Evolutionary conservation across 768 basidiomycete genomes (phyloP), one percentile per base, ranked within the genome.

Genomic region (Hericium coralloides): DNA sequence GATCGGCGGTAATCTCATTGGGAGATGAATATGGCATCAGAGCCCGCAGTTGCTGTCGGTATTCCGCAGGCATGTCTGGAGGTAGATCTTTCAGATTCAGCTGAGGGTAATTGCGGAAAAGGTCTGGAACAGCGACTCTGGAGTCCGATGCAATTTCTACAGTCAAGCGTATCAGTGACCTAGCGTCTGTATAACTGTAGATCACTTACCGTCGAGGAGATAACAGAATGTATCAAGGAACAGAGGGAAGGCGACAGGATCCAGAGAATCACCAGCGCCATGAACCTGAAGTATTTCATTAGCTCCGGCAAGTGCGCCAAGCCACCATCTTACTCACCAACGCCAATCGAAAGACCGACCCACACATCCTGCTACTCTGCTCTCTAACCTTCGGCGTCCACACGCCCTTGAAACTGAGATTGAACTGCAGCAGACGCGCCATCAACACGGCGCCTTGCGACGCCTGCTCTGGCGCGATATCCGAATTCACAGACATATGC

Each of bases 191-290:
- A 10, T 51, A 8, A 41, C 18, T 36, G 26, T 36, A 25, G 65
- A 10, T 15, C 23, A 59, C 77, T 57, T 63, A 89, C 89, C 89
- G 64, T 92, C 90, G 31, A 87, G 74, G 8, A 89, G 69, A 64
- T 84, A 87, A 62, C 82, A 81, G 1, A 88, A 70, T 3, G 89
- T 91, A 71, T 92, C 89, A 22, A 89, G 68, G 36, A 91, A 69
- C 45, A 90, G 66, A 0, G 85, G 78, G 69, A 83, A 90, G 48
- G 79, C 72, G 45, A 83, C 74, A 2, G 79, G 67, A 63, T 87
- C 81, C 9, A 81, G 68, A 53, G 75, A 71, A 43, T 73, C 70
- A n/a, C 83, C 80, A 5, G 76, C 69, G 12, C 79, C 80, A 57
- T 82, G 78, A 18, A 77, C 67, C 87, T 89, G 60, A 6, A n/a